Evolutionary conservation across 163 green algal genomes (phyloP), one percentile per base, ranked within the genome.

Genomic region (Scenedesmus sp.): DNA sequence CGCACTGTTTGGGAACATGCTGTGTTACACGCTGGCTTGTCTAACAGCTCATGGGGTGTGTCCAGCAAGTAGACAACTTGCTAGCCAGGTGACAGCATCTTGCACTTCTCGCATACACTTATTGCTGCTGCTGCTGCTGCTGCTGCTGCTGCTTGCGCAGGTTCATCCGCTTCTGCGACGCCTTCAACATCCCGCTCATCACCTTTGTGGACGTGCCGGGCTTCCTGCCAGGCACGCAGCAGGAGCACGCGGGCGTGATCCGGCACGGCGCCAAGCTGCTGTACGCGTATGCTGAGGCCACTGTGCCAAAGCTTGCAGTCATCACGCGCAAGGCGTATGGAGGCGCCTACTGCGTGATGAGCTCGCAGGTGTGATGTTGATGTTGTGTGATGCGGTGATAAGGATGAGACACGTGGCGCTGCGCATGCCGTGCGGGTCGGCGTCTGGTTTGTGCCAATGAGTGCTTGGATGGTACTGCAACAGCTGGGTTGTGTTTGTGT

Each of bases 241-340:
- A 98, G 77, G 96, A 98, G 92, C 93, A 96, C 73, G 89, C 93
- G 8, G 96, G 96, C 18, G 96, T 97, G 64, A 97, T 97, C 87
- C 56, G 93, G 34, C 96, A 98, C 82, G 96, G 96, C 54, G 96
- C 96, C 76, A 98, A 98, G 93, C 94, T 98, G 92, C 93, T 98
- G 66, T 98, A 97, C 67, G 96, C 96, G 1, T 98, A 96, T 81
- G 94, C 95, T 15, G 96, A 98, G 86, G 96, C 96, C 20, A 97
- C 93, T 2, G 96, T 98, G 84, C 96, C 96, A 76, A 98, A 97
- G 91, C 86, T 98, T 9, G 94, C 96, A 0, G 95, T 98, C 23
- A 97, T 98, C 87, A 97, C 94, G 8, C 92, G 96, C 84, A 98
- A 98, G 90, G 96, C 96, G 0, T 98, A 98, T 59, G 96, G 96